Evolutionary conservation across 2,329 filamentous ascomycete species (phyloP).

Genomic region (Colletotrichum truncatum): DNA sequence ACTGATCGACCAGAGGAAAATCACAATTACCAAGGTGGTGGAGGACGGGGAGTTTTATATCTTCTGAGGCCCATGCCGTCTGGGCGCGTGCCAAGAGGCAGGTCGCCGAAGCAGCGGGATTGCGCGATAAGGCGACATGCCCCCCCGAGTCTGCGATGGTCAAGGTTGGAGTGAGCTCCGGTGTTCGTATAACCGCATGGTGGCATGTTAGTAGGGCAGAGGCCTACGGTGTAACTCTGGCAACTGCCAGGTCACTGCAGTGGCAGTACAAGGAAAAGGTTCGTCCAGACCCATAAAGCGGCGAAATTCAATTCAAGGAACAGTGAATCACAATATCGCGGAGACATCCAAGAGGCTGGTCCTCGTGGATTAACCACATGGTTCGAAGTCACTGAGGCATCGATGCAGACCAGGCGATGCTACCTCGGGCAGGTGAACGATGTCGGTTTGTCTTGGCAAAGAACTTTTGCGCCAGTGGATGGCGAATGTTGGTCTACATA

Average conservation of each 20-base stretch:
- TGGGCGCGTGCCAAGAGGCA: conserved; percentile 17
- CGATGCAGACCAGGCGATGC: conserved; percentile 19
- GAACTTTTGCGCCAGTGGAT: conserved; percentile 12
- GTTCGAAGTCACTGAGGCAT: conserved; percentile 12
- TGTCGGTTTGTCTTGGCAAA: conserved; percentile 19
- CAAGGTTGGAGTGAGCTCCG: not conserved
- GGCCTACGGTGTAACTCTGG: too few species aligned
- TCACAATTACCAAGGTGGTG: fast-evolving
- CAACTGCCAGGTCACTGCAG: too few species aligned
- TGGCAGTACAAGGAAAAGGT: conserved; percentile 3
- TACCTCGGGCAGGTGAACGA: conserved; percentile 26
- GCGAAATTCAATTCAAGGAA: not conserved
- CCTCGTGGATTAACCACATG: not conserved
- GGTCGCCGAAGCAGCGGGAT: not conserved
- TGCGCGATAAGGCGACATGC: conserved; percentile 27
- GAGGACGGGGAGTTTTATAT: conserved; percentile 1
- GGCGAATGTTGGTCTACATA: conserved; percentile 1
- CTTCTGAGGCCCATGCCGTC: not conserved
- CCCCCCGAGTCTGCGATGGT: too few species aligned
- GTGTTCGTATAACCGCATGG: not conserved
- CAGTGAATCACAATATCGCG: not conserved
- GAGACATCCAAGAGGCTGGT: not conserved
- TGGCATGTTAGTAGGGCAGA: not conserved
- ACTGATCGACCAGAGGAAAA: not conserved
- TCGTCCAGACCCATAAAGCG: not conserved